Evolutionary conservation across 106 monocot species (phyloP).

Genomic region (Xerophyta viscosa): DNA sequence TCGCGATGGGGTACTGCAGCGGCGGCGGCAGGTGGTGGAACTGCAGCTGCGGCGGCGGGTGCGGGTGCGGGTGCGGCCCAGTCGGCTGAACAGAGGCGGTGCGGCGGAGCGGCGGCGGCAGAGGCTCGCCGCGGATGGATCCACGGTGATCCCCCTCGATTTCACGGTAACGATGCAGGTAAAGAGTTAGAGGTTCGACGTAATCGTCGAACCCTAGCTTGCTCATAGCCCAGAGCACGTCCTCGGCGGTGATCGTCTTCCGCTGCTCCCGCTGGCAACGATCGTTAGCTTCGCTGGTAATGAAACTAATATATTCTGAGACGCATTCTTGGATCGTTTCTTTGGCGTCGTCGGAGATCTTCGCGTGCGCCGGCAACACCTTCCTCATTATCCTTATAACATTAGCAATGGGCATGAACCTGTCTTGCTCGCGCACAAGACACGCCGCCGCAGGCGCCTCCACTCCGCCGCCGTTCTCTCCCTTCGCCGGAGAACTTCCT

Average conservation of each 20-base stretch:
- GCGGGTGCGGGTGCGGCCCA: background rate
- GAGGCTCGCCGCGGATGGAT: conserved; percentile 19
- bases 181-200: conserved; percentile 30
- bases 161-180: conserved; percentile 40
- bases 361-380: conserved; percentile 36
- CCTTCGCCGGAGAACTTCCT: no score
- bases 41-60: background rate
- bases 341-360: conserved; percentile 52
- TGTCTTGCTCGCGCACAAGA: conserved; percentile 3
- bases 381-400: conserved; percentile 45
- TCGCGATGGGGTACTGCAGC: background rate
- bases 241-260: conserved; percentile 48
- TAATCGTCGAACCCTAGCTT: conserved; percentile 49
- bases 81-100: conserved; percentile 21
- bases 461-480: no score
- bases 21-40: background rate
- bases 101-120: conserved; percentile 16
- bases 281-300: conserved; percentile 47
- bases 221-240: conserved; percentile 43
- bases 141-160: conserved; percentile 38
- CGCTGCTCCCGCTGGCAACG: conserved; percentile 44
- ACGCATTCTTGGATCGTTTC: conserved; percentile 47
- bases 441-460: no score
- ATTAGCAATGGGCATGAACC: conserved; percentile 35
- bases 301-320: conserved; percentile 48